Evolutionary conservation across 179 eudicot species (phyloP), one percentile per base, ranked within the genome.

Genomic region (Sideroxylon spinosum): DNA sequence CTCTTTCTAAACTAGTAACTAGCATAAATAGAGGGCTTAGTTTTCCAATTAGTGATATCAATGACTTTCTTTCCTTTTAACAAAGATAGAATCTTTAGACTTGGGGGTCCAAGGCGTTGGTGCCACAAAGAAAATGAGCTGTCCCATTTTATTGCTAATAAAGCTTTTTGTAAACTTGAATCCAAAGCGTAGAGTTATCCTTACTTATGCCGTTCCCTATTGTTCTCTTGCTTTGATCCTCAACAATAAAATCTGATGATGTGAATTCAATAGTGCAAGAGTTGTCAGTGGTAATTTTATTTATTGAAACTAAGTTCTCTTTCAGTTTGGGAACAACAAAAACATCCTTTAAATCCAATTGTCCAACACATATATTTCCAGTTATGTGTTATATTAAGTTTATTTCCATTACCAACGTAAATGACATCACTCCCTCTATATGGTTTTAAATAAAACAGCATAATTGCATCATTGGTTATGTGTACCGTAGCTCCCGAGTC

Each of bases 391-490:
- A 13, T 49, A n/a, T 26, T 28, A 32, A 23, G 37, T 29, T 22
- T 23, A 16, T 74, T 55, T 9, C 49, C 77, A 74, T 74, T 29
- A 8, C 77, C 77, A 74, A 74, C 50, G 28, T 53, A 74, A 10
- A 74, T 57, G 6, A 57, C 11, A 57, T 56, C 76, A 26, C 10
- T 56, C 1, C 76, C 65, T 26, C 37, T 59, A 28, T 74, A 74
- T 6, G 66, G 52, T 29, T 26, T 26, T 12, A 74, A 56, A 9
- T 14, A 26, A 3, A 26, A 74, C 1, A 74, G 12, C n/a, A 26
- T 74, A 74, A 66, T 52, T 56, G 48, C 25, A 29, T 74, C 48
- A 12, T 71, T 71, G 22, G 74, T 71, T 60, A 71, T 49, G 60
- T 71, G 60, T 7, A 70, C n/a, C 2, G 70, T 63, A 0, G 49